Conservation (phyloP, 768 basidiomycete species). For the Boletus rubroflammeus region DNA sequence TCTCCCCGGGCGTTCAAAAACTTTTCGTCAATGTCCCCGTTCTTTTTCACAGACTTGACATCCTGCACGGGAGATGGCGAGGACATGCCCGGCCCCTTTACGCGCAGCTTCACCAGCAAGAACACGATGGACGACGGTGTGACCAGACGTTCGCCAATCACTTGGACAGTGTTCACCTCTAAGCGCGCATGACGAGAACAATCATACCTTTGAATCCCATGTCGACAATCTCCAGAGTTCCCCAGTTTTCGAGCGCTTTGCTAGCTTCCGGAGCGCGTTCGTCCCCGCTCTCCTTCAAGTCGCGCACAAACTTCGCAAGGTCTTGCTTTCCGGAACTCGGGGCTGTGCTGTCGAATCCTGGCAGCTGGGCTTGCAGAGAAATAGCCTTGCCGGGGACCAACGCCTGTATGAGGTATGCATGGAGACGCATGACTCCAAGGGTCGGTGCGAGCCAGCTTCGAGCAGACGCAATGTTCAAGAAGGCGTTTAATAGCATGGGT, state of each 20-base stretch:
- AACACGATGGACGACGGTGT: constrained; percentile 87
- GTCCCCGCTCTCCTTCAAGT: constrained; percentile 18
- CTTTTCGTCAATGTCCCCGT: constrained; percentile 64
- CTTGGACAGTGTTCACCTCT: constrained; percentile 36
- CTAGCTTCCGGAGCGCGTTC: constrained; percentile 28
- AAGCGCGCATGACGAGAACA: not conserved
- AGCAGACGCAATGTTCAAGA: constrained; percentile 77
- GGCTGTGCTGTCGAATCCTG: constrained; percentile 52
- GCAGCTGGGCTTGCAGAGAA: constrained; percentile 68
- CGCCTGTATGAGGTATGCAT: constrained; percentile 83
- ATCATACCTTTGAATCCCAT: constrained; percentile 78
- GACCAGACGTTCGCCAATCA: constrained; percentile 86
- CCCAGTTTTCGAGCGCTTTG: constrained; percentile 69
- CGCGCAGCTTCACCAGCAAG: constrained; percentile 77
- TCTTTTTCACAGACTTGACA: constrained; percentile 40
- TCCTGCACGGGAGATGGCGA: constrained; percentile 36
- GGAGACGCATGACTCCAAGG: constrained; percentile 74
- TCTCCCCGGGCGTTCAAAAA: constrained; percentile 65
- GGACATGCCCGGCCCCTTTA: constrained; percentile 50
- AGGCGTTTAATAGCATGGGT: constrained; percentile 70
- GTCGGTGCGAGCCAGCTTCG: constrained; percentile 89
- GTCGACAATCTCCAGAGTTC: constrained; percentile 72
- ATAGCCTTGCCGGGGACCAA: constrained; percentile 52
- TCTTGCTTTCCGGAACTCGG: constrained; percentile 26
- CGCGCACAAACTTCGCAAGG: constrained; percentile 14